Percentiles rank a stretch among this genome's conserved stretches.
phyloP scores from a whole-genome alignment of 305 asterid species.

The Rubia peregrina region DNA sequence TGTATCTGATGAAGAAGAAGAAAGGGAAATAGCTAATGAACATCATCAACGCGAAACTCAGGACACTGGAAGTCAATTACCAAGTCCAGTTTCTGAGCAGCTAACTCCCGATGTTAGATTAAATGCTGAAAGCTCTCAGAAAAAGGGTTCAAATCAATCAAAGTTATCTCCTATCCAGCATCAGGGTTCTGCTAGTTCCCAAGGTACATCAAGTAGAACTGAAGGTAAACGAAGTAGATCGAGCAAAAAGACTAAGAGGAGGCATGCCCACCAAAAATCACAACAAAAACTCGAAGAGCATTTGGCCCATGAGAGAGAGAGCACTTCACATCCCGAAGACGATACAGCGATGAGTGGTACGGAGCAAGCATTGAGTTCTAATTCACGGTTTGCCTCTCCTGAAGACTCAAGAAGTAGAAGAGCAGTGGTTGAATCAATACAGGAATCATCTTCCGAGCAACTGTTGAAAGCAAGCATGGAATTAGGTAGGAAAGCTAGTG shows the following conservation, averaged over 20 bases:
- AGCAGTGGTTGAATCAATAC: constrained; percentile 49
- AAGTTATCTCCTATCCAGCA: constrained; percentile 57
- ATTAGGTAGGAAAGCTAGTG: constrained; percentile 48
- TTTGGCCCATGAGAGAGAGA: constrained; percentile 55
- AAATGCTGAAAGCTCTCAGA: constrained; percentile 65
- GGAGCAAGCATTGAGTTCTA: constrained; percentile 83
- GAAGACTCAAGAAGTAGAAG: constrained; percentile 71
- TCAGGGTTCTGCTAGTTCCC: constrained; percentile 57
- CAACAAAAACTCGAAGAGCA: constrained; percentile 70
- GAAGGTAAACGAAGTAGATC: constrained; percentile 88
- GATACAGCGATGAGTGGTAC: constrained; percentile 84
- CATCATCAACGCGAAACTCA: constrained; percentile 36
- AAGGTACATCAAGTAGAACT: constrained; percentile 47
- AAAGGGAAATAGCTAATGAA: constrained; percentile 46
- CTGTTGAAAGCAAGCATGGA: constrained; percentile 44
- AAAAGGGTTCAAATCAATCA: constrained; percentile 40
- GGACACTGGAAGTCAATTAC: constrained; percentile 51
- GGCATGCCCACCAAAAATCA: constrained; percentile 84
- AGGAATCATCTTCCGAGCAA: constrained; percentile 48
- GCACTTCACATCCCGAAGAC: constrained; percentile 77
- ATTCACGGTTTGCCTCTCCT: constrained; percentile 88
- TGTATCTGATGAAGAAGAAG: constrained; percentile 70
- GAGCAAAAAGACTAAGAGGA: constrained; percentile 89
- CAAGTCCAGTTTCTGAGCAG: constrained; percentile 48
- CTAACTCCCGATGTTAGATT: constrained; percentile 41